Base-by-base conservation (phyloP, 441 rosid genomes). In the Adansonia madagascariensis region DNA sequence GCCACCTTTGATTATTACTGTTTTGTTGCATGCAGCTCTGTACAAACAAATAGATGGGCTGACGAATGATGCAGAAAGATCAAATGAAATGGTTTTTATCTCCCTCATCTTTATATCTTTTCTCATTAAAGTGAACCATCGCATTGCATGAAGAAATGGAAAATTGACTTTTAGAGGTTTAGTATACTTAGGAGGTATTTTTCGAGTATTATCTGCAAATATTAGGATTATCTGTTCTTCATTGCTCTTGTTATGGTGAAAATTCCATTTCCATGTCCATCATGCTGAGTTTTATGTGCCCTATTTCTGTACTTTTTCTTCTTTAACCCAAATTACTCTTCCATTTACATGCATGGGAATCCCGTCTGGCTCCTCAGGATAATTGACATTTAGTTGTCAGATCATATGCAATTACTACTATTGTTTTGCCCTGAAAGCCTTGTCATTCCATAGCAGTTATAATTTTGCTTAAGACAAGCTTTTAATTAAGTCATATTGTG, bases 31-130 rank as follows among this genome's bases (percentile, higher is more conserved):
- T 86, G 81, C 89, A 95, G 99, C 89, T 65, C 82, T 95, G 18
- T 88, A 80, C 86, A 85, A 89, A 81, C 92, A 93, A 68, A 87
- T 92, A 96, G 98, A 92, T 35, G 90, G 91, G 47, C 83, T 96
- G 79, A 87, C 97, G 15, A 86, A 86, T 80, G 95, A 94, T 81
- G 91, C 88, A 7, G 98, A 94, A 84, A 90, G 91, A 83, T 92
- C 98, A 62, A 94, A 91, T 82, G 99, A 92, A 86, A 88, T 82
- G 94, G 98, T 95, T 59, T 44, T 53, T 8, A 57, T 76, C 75
- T 27, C 20, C 74, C 41, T 71, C 77, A 72, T 14, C 35, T 35
- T 57, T 62, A 63, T 67, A 52, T 75, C 10, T 9, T 62, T 68
- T 20, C 74, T 72, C 50, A 39, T 52, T n/a, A 17, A 11, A 24